These are phyloP conservation scores for Kwoniella dendrophila DNA, from an alignment of 768 basidiomycete genomes.

Conservation along the genomic window DNA sequence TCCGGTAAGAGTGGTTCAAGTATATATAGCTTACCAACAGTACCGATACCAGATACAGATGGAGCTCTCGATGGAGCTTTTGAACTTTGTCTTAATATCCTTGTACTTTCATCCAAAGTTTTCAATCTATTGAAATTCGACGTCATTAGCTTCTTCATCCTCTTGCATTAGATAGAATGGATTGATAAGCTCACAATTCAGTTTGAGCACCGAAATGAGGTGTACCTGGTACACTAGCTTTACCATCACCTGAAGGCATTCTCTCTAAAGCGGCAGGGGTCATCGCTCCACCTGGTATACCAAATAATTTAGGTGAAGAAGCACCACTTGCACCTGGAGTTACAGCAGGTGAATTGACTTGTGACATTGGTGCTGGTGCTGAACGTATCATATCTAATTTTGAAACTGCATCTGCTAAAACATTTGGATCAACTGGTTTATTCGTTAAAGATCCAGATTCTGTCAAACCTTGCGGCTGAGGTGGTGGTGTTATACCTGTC, in stretches of 20 bases:
- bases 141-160: conserved; percentile 3
- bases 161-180: neutral
- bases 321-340: conserved; percentile 35
- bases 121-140: conserved; percentile 28
- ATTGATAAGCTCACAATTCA: conserved; percentile 43
- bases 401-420: conserved; percentile 42
- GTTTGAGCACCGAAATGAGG: conserved; percentile 56
- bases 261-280: conserved; percentile 3
- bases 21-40: conserved; percentile 36
- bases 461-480: neutral
- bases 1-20: neutral
- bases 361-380: conserved; percentile 32
- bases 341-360: conserved; percentile 20
- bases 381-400: conserved; percentile 42
- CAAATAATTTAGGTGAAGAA: conserved; percentile 24
- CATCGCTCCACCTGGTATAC: conserved; percentile 6
- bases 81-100: conserved; percentile 46
- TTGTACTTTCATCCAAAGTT: conserved; percentile 52
- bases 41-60: conserved; percentile 54
- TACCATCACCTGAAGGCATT: conserved; percentile 11
- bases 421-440: conserved; percentile 31
- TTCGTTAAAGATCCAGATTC: neutral
- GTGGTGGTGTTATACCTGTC: conserved; percentile 14
- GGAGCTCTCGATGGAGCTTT: conserved; percentile 45
- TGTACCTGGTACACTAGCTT: conserved; percentile 46